These are phyloP conservation scores for Capsicum rhomboideum DNA, from an alignment of 257 asterid genomes.

Conservation along the genomic window DNA sequence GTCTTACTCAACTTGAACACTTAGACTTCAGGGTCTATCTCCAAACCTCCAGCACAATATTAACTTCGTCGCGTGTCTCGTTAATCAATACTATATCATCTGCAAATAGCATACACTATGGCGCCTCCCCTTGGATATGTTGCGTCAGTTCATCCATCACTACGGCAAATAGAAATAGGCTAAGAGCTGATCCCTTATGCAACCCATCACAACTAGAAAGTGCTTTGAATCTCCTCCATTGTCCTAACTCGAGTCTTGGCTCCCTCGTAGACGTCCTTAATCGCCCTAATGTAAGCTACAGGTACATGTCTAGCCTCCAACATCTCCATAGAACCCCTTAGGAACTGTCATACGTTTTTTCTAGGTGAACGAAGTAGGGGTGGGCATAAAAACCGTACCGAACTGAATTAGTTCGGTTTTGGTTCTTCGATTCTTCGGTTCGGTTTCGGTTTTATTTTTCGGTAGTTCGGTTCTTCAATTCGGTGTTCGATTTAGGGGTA, in stretches of 20 bases:
- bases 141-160: neutral
- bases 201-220: neutral
- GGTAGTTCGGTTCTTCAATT: too few species aligned
- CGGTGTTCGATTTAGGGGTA: too few species aligned
- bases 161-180: neutral
- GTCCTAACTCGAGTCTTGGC: neutral
- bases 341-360: neutral
- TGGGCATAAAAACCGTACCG: too few species aligned
- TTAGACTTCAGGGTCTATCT: neutral
- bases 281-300: neutral
- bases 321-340: neutral
- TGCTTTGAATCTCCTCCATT: neutral
- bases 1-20: neutral
- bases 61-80: neutral
- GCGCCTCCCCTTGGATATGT: neutral
- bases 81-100: neutral
- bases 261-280: neutral
- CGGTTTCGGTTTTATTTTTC: too few species aligned
- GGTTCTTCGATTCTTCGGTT: too few species aligned
- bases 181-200: neutral
- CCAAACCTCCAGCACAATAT: neutral
- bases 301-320: neutral
- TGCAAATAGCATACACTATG: neutral
- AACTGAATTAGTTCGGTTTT: too few species aligned
- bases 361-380: neutral